Percentiles rank a stretch among this genome's conserved stretches.
Conservation (phyloP, 2,329 filamentous ascomycete species). For the Huntiella moniliformis region DNA sequence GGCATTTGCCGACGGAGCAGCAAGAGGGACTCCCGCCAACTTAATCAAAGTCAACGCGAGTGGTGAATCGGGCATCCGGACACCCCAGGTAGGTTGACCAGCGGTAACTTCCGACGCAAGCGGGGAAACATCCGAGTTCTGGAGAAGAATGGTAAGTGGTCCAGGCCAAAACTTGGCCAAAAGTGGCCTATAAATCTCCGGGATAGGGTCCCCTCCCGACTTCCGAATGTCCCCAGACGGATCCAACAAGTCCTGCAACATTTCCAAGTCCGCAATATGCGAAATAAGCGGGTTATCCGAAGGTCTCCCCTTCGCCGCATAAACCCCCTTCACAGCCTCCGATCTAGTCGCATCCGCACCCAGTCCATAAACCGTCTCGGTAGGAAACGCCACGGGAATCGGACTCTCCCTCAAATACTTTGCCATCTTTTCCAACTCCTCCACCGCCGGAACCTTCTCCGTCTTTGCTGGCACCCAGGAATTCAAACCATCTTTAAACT, state of each 20-base stretch:
- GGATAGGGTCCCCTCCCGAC: slow-evolving; percentile 30
- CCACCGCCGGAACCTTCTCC: slow-evolving; percentile 17
- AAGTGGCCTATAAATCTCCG: slow-evolving; percentile 56
- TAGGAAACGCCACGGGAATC: slow-evolving; percentile 81
- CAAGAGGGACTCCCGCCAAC: slow-evolving; percentile 57
- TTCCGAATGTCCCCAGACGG: slow-evolving; percentile 15
- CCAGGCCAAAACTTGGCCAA: slow-evolving; percentile 86
- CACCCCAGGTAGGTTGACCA: slow-evolving; percentile 67
- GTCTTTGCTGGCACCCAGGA: slow-evolving; percentile 21
- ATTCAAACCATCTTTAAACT: slow-evolving; percentile 21
- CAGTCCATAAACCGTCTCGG: slow-evolving; percentile 91
- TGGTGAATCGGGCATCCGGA: slow-evolving; percentile 61
- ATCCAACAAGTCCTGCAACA: slow-evolving; percentile 46
- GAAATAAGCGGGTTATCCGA: slow-evolving; percentile 92
- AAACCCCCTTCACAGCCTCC: slow-evolving; percentile 75
- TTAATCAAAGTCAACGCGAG: slow-evolving; percentile 81
- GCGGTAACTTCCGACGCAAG: slow-evolving; percentile 88
- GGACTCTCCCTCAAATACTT: slow-evolving; percentile 43
- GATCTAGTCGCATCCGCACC: slow-evolving; percentile 89
- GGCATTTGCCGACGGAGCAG: slow-evolving; percentile 85
- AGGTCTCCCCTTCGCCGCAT: slow-evolving; percentile 72
- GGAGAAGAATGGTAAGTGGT: slow-evolving; percentile 76
- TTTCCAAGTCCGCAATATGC: slow-evolving; percentile 64
- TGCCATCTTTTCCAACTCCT: slow-evolving; percentile 43
- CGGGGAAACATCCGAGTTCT: slow-evolving; percentile 46